Evolutionary conservation across 2,329 filamentous ascomycete genomes (phyloP).

Genomic region (Coleophoma eucalyptorum): DNA sequence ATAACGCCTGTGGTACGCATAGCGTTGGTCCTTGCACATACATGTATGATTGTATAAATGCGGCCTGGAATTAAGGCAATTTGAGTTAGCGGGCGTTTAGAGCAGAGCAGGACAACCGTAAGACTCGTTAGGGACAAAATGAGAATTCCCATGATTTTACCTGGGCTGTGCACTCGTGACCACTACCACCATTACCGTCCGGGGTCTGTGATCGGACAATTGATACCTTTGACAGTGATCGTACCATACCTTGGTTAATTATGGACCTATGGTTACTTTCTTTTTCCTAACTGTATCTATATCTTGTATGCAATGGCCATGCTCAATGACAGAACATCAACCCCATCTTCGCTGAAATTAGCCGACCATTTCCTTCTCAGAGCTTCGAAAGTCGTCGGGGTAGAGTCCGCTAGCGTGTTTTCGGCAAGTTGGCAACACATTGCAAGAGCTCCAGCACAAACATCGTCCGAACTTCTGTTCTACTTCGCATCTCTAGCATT

Average conservation of each 20-base stretch:
- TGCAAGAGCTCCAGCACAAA: neutral
- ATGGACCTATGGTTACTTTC: too few species aligned
- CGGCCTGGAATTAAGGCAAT: neutral
- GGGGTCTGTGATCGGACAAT: too few species aligned
- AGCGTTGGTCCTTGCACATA: neutral
- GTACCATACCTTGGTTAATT: too few species aligned
- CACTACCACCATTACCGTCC: too few species aligned
- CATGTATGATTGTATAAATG: conserved; percentile 1
- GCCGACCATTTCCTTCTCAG: neutral
- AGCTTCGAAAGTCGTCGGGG: neutral
- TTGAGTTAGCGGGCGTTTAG: conserved; percentile 1
- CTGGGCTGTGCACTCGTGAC: too few species aligned
- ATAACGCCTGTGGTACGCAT: too few species aligned
- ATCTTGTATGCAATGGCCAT: too few species aligned
- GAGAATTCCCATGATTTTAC: neutral
- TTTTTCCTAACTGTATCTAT: too few species aligned
- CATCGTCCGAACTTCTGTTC: too few species aligned
- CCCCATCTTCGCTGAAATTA: too few species aligned
- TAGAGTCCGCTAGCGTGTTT: neutral
- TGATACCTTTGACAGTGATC: too few species aligned
- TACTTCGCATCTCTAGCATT: neutral
- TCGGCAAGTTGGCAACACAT: neutral
- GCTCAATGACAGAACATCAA: too few species aligned
- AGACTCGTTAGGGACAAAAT: neutral
- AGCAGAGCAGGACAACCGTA: neutral